Evolutionary conservation across 2,329 filamentous ascomycete genomes (phyloP), one percentile per base, ranked within the genome.

Genomic region (Aaosphaeria arxii): DNA sequence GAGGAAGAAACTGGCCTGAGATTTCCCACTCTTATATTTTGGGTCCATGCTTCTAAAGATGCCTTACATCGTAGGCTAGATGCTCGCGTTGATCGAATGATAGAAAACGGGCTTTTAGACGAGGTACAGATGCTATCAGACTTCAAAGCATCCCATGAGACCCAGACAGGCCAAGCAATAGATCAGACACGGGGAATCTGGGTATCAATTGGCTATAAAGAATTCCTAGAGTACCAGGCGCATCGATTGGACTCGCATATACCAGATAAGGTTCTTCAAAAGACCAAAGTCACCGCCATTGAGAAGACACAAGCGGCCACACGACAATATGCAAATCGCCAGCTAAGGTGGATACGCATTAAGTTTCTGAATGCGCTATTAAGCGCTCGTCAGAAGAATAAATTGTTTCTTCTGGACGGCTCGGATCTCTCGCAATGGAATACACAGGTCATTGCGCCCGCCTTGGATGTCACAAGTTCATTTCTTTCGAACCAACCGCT

Each of bases 151-250:
- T 56, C 70, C 4, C 70, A 77, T 46, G 65, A 74, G 42, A 64
- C 72, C 0, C 61, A 73, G 1, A 59, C 56, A 5, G 86, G 83
- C 0, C 69, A 76, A 1, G 55, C 69, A 0, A 71, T 94, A 2
- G 90, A 97, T 62, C 79, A 83, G 55, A 88, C 82, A 1, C 84
- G 85, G 45, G 95, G 94, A 0, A 95, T 99, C 40, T 99, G 92
- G 91, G 88, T 95, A 45, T 94, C 91, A 1, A 99, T 99, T 52
- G 94, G 94, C 1, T 96, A 91, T 71, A 96, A 95, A 66, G 90
- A 99, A 64, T 87, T 97, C 63, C 80, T 88, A 48, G 78, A 82
- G 0, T 96, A 91, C 61, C 73, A 91, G 24, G 38, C 51, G 7
- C 69, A 67, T 4, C 52, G 71, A 4, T 17, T 28, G 6, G 43